Base-by-base conservation (phyloP, 768 basidiomycete species). In the Leccinum boreale region DNA sequence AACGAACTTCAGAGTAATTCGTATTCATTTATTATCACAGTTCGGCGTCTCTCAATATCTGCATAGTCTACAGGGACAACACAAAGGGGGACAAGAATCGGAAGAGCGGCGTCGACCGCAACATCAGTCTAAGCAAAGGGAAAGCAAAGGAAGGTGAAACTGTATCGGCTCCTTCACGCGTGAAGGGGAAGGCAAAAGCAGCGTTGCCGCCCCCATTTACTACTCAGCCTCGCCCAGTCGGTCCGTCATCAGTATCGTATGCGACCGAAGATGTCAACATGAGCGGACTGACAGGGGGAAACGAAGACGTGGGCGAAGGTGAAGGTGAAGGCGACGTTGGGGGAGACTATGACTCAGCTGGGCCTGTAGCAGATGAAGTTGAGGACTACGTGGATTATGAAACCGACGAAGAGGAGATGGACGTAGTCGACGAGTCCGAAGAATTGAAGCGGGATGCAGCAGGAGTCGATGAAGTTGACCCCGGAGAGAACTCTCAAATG, bases 11-110 rank as follows among this genome's bases (percentile, higher is more conserved):
- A 80, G 58, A 74, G 92, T 87, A 56, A 60, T n/a, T 23, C 19
- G 28, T 12, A 36, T 11, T 33, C 28, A 10, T 57, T 39, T 29
- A 11, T 57, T 39, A n/a, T 58, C 33, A 15, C 28, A 12, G 17
- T 29, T 28, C 36, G 7, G 15, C 8, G 24, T 56, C 31, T 24
- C 56, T 59, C 35, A 58, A n/a, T 10, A 12, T 23, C 5, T 52
- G 2, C 3, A 15, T 63, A 90, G 89, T 83, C 21, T 90, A 86
- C 61, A 85, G 87, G 57, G 84, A 87, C 42, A 73, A 78, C 19
- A 68, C 79, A 3, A 90, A 88, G 66, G 78, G 77, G 5, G 85
- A 84, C 70, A 89, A 87, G 71, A 77, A 74, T 58, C 71, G 66
- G 57, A 73, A 71, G 56, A 62, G 58, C 6, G 65, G 50, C 15